Conservation (phyloP, 148 eudicot species). For the Rhododendron kiyosumense region DNA sequence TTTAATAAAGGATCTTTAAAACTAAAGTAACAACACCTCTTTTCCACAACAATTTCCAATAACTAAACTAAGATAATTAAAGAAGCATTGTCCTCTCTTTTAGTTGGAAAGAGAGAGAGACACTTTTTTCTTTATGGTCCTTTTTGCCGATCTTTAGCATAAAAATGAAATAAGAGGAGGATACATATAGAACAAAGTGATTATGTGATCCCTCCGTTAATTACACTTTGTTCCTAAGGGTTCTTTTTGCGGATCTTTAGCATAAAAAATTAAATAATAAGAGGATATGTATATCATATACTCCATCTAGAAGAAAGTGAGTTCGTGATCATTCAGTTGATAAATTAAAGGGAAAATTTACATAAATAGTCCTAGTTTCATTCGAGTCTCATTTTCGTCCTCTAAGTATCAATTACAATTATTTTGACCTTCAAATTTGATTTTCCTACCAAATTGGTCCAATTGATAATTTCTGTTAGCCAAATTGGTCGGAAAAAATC, state of each 20-base stretch:
- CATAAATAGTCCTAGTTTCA: too few species aligned
- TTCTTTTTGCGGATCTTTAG: not conserved
- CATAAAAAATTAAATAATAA: not conserved
- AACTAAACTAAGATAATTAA: not conserved
- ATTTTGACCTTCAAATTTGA: too few species aligned
- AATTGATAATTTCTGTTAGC: too few species aligned
- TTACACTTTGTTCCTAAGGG: not conserved
- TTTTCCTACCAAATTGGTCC: too few species aligned
- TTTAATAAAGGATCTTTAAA: constrained; percentile 14
- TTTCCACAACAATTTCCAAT: constrained; percentile 5
- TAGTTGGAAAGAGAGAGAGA: constrained; percentile 11
- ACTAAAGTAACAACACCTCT: constrained; percentile 8
- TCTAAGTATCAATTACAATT: too few species aligned
- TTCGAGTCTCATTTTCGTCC: too few species aligned
- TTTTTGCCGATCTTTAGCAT: constrained; percentile 13
- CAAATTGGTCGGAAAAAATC: too few species aligned
- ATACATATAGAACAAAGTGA: not conserved
- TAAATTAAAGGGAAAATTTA: too few species aligned
- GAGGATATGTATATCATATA: not conserved
- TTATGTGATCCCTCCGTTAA: not conserved
- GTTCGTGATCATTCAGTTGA: not conserved
- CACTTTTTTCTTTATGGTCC: constrained; percentile 13
- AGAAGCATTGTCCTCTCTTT: constrained; percentile 18
- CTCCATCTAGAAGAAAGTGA: not conserved
- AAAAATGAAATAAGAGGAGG: not conserved